These are phyloP conservation scores for Exophiala spinifera DNA, from an alignment of 2,329 filamentous ascomycete genomes.

Conservation along the genomic window DNA sequence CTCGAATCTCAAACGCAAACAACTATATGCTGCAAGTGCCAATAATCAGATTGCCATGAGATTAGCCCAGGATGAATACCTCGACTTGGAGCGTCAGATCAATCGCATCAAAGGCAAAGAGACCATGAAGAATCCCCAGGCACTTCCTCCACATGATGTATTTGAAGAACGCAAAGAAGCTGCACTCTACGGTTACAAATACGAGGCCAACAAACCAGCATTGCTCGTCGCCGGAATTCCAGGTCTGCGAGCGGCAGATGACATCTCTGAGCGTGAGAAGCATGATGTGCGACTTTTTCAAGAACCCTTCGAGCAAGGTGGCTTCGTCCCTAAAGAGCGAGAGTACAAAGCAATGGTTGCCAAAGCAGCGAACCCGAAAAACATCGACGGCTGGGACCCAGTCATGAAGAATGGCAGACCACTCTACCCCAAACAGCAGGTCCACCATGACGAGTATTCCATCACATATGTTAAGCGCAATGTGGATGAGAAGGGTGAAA, in stretches of 20 bases:
- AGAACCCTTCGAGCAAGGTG: slow-evolving; percentile 55
- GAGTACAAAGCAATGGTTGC: slow-evolving; percentile 41
- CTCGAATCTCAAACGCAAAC: slow-evolving; percentile 17
- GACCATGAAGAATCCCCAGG: slow-evolving; percentile 51
- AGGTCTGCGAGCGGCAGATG: slow-evolving; percentile 20
- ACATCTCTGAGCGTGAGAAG: slow-evolving; percentile 30
- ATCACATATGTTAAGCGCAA: slow-evolving; percentile 23
- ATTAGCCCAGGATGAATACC: slow-evolving; percentile 59
- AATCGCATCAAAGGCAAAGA: slow-evolving; percentile 46
- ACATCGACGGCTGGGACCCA: slow-evolving; percentile 41
- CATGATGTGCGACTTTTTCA: slow-evolving; percentile 46
- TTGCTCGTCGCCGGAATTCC: slow-evolving; percentile 35
- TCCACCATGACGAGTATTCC: slow-evolving; percentile 24
- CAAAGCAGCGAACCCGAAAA: slow-evolving; percentile 34
- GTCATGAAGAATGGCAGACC: slow-evolving; percentile 35
- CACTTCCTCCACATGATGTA: slow-evolving; percentile 39
- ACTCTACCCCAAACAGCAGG: slow-evolving; percentile 21
- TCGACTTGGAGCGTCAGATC: slow-evolving; percentile 51
- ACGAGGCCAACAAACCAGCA: slow-evolving; percentile 46
- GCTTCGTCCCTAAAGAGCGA: slow-evolving; percentile 44
- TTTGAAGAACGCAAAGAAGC: slow-evolving; percentile 62
- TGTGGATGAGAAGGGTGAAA: slow-evolving; percentile 22
- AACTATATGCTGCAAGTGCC: slow-evolving; percentile 54
- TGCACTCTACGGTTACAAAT: slow-evolving; percentile 58
- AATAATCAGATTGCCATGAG: slow-evolving; percentile 54